Conservation (phyloP, 2,329 filamentous ascomycete genomes). For the Diaporthe vexans region DNA sequence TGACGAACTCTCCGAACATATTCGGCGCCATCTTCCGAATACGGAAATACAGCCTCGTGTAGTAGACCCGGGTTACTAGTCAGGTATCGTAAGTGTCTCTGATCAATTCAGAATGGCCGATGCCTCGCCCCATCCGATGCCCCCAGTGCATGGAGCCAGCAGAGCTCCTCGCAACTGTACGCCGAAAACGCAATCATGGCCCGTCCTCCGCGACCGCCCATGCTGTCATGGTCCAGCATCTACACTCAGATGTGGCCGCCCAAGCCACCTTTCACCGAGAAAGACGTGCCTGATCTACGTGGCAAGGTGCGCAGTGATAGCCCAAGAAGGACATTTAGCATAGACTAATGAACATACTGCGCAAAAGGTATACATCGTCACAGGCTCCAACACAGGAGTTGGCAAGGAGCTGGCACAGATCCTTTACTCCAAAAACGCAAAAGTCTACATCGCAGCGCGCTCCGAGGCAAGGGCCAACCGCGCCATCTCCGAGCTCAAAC, state of each 20-base stretch:
- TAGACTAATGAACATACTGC: not conserved
- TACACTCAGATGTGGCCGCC: slow-evolving; percentile 21
- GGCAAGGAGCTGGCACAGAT: slow-evolving; percentile 36
- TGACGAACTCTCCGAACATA: not conserved
- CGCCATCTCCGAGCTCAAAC: slow-evolving; percentile 42
- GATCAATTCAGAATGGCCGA: not conserved
- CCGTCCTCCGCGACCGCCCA: not conserved
- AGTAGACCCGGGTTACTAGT: not conserved
- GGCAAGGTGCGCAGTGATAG: slow-evolving; percentile 17
- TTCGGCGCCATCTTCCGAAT: too few species aligned
- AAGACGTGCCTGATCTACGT: slow-evolving; percentile 9
- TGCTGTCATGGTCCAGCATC: not conserved
- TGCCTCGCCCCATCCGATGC: not conserved
- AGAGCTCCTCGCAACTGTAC: not conserved
- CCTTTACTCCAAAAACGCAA: slow-evolving; percentile 35
- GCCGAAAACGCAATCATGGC: not conserved
- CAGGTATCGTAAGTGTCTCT: not conserved
- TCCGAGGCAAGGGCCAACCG: slow-evolving; percentile 43
- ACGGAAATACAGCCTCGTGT: not conserved
- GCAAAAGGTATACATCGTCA: slow-evolving; percentile 34
- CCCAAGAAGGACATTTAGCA: not conserved
- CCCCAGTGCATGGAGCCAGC: not conserved
- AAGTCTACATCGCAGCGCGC: slow-evolving; percentile 63
- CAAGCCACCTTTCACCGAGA: slow-evolving; percentile 23
- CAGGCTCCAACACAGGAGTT: slow-evolving; percentile 36